A percentile compares a stretch with the other conserved stretches of the same genome.
These are phyloP conservation scores for Pythium pectinolyticum DNA, from an alignment of 352 stramenopile genomes.

Conservation along the genomic window DNA sequence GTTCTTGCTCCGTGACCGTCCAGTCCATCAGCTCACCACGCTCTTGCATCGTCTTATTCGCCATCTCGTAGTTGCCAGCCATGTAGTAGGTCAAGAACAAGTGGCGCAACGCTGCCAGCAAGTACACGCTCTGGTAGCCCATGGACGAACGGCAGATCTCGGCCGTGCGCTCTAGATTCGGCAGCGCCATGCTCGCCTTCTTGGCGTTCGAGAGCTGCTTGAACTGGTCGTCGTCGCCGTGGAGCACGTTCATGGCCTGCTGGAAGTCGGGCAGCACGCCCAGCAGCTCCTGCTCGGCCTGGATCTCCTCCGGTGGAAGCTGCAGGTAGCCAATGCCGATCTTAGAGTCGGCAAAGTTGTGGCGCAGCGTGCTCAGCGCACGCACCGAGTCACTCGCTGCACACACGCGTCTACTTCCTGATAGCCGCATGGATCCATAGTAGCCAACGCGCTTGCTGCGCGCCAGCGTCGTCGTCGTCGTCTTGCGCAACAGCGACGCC, in stretches of 20 bases:
- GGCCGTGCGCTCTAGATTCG: slow-evolving; percentile 58
- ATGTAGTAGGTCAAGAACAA: slow-evolving; percentile 63
- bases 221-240: slow-evolving; percentile 40
- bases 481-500: neutral
- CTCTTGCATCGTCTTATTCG: slow-evolving; percentile 60
- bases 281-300: slow-evolving; percentile 65
- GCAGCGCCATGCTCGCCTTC: slow-evolving; percentile 48
- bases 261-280: slow-evolving; percentile 70
- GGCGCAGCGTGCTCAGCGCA: slow-evolving; percentile 29
- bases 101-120: slow-evolving; percentile 61
- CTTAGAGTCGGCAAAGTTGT: slow-evolving; percentile 52
- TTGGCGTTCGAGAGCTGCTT: slow-evolving; percentile 48
- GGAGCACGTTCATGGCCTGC: slow-evolving; percentile 53
- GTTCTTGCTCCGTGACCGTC: slow-evolving; percentile 67
- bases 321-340: slow-evolving; percentile 70
- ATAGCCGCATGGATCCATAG: no score
- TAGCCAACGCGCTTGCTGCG: neutral
- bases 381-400: neutral
- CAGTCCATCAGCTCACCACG: slow-evolving; percentile 74
- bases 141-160: slow-evolving; percentile 80
- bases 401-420: no score
- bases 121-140: slow-evolving; percentile 69
- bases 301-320: slow-evolving; percentile 59
- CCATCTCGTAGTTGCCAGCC: slow-evolving; percentile 51
- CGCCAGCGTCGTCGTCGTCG: slow-evolving; percentile 1